These are phyloP conservation scores for Nemania bipapillata DNA, from an alignment of 2,329 filamentous ascomycete genomes.

Conservation along the genomic window DNA sequence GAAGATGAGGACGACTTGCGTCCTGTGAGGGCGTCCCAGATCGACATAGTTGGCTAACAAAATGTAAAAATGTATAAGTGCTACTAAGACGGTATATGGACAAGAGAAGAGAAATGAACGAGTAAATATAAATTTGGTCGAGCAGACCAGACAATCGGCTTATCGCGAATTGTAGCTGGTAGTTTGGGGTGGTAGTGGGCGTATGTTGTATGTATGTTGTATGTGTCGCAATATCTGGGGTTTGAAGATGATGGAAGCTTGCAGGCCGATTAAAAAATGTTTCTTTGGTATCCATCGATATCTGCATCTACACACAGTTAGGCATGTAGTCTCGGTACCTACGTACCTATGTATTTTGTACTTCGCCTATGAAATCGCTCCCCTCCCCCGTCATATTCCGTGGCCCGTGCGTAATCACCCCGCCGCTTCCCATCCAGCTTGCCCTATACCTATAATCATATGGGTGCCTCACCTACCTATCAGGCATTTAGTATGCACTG, in stretches of 20 bases:
- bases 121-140: neutral
- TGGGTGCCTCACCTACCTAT: too few species aligned
- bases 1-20: conserved; percentile 61
- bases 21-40: conserved; percentile 72
- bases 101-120: conserved; percentile 33
- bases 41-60: conserved; percentile 58
- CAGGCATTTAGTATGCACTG: too few species aligned
- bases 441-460: too few species aligned
- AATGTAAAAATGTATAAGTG: conserved; percentile 19
- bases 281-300: conserved; percentile 24
- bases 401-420: conserved; percentile 36
- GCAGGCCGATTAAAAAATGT: conserved; percentile 38
- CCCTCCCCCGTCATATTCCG: neutral
- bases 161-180: conserved; percentile 5
- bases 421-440: neutral
- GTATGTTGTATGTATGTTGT: conserved; percentile 13
- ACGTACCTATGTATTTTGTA: neutral
- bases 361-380: neutral
- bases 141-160: neutral
- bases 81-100: conserved; percentile 24
- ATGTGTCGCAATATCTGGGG: conserved; percentile 30
- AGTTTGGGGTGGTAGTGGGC: neutral
- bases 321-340: neutral
- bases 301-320: conserved; percentile 15
- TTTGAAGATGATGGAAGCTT: conserved; percentile 31